Percentiles rank a stretch among this genome's conserved stretches.
phyloP scores from a whole-genome alignment of 169 alveolate genomes.

The Fabrea salina region DNA sequence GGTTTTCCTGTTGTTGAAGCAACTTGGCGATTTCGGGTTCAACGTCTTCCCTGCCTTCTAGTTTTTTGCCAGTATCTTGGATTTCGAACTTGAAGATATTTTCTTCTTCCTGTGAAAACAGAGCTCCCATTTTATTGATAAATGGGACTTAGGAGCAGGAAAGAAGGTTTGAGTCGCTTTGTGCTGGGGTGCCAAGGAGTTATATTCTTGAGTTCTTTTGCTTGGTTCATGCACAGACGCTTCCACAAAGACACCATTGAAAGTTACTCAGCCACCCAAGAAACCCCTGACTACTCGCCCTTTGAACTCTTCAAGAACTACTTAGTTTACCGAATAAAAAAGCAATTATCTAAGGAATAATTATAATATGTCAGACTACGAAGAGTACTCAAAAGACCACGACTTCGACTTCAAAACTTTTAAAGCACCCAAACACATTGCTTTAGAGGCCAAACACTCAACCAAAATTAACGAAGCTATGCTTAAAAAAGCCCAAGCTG shows the following conservation, averaged over 20 bases:
- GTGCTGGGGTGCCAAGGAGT: no score
- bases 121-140: constrained; percentile 26
- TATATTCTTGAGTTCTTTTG: no score
- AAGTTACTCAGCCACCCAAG: no score
- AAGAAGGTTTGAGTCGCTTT: no score
- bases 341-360: no score
- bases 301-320: no score
- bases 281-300: no score
- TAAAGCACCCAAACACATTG: constrained; percentile 5
- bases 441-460: not conserved
- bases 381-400: no score
- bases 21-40: not conserved
- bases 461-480: constrained; percentile 4
- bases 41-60: constrained; percentile 2
- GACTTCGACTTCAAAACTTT: constrained; percentile 18
- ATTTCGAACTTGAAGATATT: not conserved
- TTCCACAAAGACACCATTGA: no score
- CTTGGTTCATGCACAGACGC: no score
- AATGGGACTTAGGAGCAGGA: constrained; percentile 15
- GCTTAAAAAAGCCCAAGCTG: not conserved
- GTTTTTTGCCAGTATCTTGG: not conserved
- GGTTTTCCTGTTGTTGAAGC: not conserved
- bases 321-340: no score
- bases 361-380: no score
- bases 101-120: not conserved